Percentiles rank a stretch among this genome's conserved stretches.
phyloP scores from a whole-genome alignment of 2,329 filamentous ascomycete genomes.

The Ophiosphaerella narmari region DNA sequence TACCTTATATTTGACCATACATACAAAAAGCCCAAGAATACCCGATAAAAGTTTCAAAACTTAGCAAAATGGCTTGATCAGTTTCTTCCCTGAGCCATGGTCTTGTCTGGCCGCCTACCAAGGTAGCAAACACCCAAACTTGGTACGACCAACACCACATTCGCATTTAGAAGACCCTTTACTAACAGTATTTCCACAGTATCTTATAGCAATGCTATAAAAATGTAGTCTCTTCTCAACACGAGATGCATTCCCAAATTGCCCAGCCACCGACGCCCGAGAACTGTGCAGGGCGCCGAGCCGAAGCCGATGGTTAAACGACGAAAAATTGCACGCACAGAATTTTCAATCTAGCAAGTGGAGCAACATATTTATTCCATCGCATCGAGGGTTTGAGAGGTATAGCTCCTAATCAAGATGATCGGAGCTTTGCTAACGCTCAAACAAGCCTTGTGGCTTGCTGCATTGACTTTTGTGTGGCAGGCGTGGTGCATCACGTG shows the following conservation, averaged over 20 bases:
- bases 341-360: constrained; percentile 1
- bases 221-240: not conserved
- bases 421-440: constrained; percentile 12
- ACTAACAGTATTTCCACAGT: no score
- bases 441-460: constrained; percentile 11
- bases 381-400: constrained; percentile 2
- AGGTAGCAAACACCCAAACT: no score
- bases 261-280: constrained; percentile 1
- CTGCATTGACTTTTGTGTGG: constrained; percentile 4
- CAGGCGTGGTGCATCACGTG: constrained; percentile 20
- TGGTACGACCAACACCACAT: no score
- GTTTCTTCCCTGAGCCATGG: no score
- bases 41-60: no score
- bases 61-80: no score
- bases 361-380: not conserved
- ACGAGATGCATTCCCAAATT: not conserved
- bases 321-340: constrained; percentile 14
- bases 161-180: no score
- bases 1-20: no score
- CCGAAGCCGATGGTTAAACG: constrained; percentile 13
- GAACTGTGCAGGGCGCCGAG: constrained; percentile 11
- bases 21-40: no score
- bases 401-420: constrained; percentile 1
- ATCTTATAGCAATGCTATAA: no score
- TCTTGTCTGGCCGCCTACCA: no score